These are phyloP conservation scores for Vanilla planifolia DNA, from an alignment of 106 monocot species.

Conservation along the genomic window DNA sequence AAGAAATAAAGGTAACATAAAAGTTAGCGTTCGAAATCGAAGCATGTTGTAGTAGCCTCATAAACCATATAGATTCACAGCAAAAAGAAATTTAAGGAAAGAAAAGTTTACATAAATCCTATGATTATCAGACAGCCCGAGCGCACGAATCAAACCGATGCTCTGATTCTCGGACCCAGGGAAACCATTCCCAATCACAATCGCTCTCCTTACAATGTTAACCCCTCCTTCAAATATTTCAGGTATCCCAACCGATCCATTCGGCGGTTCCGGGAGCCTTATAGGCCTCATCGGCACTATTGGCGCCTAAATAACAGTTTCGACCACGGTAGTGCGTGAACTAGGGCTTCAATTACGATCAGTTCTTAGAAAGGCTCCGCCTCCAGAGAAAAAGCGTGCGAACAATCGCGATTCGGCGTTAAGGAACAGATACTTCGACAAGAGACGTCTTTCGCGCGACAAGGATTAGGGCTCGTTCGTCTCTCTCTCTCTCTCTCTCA, in stretches of 20 bases:
- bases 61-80: neutral
- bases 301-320: neutral
- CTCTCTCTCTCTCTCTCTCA: too few species aligned
- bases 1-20: too few species aligned
- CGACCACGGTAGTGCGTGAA: neutral
- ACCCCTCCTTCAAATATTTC: constrained; percentile 87
- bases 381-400: too few species aligned
- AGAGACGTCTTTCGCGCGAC: too few species aligned
- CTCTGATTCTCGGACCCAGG: constrained; percentile 92
- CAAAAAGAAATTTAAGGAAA: neutral
- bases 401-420: neutral
- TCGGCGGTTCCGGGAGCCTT: constrained; percentile 85
- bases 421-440: too few species aligned
- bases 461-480: too few species aligned
- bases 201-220: constrained; percentile 69
- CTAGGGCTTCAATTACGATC: neutral
- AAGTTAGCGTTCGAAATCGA: too few species aligned
- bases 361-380: too few species aligned
- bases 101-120: constrained; percentile 49
- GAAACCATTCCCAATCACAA: constrained; percentile 89
- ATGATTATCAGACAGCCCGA: constrained; percentile 63
- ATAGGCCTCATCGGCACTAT: constrained; percentile 65
- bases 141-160: constrained; percentile 81
- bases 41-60: too few species aligned
- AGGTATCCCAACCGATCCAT: constrained; percentile 49